Percentiles rank a stretch among this genome's conserved stretches.
Evolutionary conservation across 495 filamentous ascomycete species (phyloP).

Genomic region (Lasiosphaeria ovina): DNA sequence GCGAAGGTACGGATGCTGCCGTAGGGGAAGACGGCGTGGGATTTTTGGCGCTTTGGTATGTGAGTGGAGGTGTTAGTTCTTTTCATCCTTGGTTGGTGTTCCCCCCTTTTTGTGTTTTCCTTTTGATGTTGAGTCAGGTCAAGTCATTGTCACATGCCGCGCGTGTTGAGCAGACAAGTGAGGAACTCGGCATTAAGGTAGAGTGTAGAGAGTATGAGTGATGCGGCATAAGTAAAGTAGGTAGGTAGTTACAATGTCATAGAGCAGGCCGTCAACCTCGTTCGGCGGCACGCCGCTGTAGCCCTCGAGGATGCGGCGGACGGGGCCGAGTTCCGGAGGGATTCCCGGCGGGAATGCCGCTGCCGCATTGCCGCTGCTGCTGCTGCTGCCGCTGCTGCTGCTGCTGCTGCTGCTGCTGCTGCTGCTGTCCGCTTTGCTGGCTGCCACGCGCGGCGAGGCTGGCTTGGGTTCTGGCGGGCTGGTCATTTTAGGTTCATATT

Average conservation of each 20-base stretch:
- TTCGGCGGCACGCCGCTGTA: conserved; percentile 15
- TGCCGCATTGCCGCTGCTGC: no score
- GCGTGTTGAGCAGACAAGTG: neutral
- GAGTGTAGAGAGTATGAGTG: neutral
- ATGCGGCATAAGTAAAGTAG: neutral
- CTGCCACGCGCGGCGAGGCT: no score
- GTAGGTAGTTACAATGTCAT: conserved; percentile 5
- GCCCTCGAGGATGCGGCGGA: conserved; percentile 9
- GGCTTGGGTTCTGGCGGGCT: no score
- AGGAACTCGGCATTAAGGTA: neutral
- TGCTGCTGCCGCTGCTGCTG: no score
- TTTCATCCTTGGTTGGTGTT: no score
- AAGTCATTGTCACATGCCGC: no score
- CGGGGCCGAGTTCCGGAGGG: conserved; percentile 3
- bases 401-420: no score
- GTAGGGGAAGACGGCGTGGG: conserved; percentile 48
- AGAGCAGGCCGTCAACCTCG: conserved; percentile 10
- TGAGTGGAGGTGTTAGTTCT: no score
- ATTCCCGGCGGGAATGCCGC: neutral
- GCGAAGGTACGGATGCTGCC: conserved; percentile 53
- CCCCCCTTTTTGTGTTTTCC: no score
- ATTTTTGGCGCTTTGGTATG: conserved; percentile 11
- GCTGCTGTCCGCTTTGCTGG: no score
- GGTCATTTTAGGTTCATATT: no score
- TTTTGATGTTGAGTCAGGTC: no score